Conservation (phyloP, 192 early-diverging fungal genomes). For the Tieghemiomyces parasiticus region DNA sequence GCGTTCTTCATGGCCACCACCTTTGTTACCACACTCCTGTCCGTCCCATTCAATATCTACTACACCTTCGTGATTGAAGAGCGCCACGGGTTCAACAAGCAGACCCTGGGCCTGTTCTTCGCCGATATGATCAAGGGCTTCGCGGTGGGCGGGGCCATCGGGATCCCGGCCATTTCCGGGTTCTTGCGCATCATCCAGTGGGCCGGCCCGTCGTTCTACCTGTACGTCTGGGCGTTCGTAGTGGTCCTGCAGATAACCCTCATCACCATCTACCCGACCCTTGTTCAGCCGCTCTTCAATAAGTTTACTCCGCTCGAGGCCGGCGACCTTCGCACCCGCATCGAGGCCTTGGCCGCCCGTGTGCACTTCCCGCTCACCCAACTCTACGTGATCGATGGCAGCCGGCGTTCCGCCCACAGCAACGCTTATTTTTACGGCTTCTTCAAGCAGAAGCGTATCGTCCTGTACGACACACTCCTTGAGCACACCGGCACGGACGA, state of each 20-base stretch:
- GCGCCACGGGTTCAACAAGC: slow-evolving; percentile 92
- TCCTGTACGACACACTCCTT: slow-evolving; percentile 85
- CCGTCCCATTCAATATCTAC: slow-evolving; percentile 72
- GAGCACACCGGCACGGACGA: slow-evolving; percentile 71
- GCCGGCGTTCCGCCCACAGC: slow-evolving; percentile 77
- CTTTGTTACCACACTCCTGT: slow-evolving; percentile 40
- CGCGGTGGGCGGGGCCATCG: slow-evolving; percentile 50
- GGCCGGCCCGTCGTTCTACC: slow-evolving; percentile 70
- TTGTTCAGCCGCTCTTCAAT: slow-evolving; percentile 98
- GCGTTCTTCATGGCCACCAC: slow-evolving; percentile 50
- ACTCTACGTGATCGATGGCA: slow-evolving; percentile 91
- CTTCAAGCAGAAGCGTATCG: slow-evolving; percentile 93
- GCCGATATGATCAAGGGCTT: slow-evolving; percentile 64
- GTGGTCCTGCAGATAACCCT: slow-evolving; percentile 52
- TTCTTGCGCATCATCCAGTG: slow-evolving; percentile 71
- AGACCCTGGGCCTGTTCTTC: slow-evolving; percentile 62
- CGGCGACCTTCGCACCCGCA: slow-evolving; percentile 61
- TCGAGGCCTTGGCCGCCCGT: slow-evolving; percentile 65
- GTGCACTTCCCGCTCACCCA: slow-evolving; percentile 86
- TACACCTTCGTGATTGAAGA: slow-evolving; percentile 91
- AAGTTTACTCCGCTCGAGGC: slow-evolving; percentile 75
- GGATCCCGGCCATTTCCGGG: slow-evolving; percentile 59
- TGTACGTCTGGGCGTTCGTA: slow-evolving; percentile 88
- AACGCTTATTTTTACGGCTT: slow-evolving; percentile 97
- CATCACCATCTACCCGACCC: slow-evolving; percentile 77